A percentile compares a stretch with the other conserved stretches of the same genome.
These are phyloP conservation scores for Candida sp. DNA, from an alignment of 1,139 yeast genomes.

Conservation along the genomic window DNA sequence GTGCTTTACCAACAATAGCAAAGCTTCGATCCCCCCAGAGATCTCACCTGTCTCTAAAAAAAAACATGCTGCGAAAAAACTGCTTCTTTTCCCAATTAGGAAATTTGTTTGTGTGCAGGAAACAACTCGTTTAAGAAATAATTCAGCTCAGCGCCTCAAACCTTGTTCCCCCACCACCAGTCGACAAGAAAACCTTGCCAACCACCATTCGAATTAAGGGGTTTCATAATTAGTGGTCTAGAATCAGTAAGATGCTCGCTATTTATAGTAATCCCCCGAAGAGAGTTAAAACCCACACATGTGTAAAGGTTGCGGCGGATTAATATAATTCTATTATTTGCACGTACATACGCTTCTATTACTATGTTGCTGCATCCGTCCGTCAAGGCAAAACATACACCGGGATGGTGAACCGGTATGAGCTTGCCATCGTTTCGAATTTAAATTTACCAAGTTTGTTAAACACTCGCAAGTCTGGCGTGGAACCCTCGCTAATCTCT, in stretches of 20 bases:
- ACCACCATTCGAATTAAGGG: background rate
- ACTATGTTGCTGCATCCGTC: no score
- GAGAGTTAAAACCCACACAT: no score
- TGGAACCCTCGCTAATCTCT: background rate
- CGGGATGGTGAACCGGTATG: slow-evolving; percentile 39
- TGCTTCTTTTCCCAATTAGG: slow-evolving; percentile 2
- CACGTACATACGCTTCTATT: background rate
- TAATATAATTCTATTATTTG: background rate
- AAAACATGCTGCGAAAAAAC: slow-evolving; percentile 1
- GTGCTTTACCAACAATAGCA: slow-evolving; percentile 1
- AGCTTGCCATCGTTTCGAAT: slow-evolving; percentile 34
- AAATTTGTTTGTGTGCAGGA: slow-evolving; percentile 1
- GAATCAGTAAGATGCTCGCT: background rate
- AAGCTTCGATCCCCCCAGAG: background rate
- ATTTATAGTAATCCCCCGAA: background rate
- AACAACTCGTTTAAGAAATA: background rate
- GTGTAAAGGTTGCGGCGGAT: background rate
- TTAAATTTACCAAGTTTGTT: slow-evolving; percentile 20
- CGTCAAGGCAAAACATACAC: slow-evolving; percentile 21
- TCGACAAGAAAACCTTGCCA: background rate
- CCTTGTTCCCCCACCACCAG: background rate
- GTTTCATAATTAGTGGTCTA: background rate
- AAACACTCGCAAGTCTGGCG: slow-evolving; percentile 6
- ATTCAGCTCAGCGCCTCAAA: background rate
- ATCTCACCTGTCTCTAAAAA: background rate